phyloP scores from a whole-genome alignment of 1,139 yeast genomes.

The Kodamaea arcana region DNA sequence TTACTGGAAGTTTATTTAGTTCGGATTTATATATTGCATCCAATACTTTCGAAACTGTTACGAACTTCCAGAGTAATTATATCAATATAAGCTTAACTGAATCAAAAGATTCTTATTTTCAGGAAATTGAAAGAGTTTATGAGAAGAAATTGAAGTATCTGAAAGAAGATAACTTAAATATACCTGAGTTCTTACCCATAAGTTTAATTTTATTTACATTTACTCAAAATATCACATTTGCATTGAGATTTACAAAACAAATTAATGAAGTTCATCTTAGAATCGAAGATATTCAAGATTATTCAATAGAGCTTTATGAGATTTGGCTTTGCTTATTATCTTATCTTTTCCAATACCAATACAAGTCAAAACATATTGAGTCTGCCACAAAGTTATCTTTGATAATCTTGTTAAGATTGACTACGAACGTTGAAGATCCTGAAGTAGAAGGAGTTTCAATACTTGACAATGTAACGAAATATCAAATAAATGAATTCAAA shows the following conservation, averaged over 20 bases:
- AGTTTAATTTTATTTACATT: conserved; percentile 19
- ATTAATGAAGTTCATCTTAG: conserved; percentile 9
- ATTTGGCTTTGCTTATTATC: conserved; percentile 38
- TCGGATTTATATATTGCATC: conserved; percentile 22
- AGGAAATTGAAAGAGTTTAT: conserved; percentile 18
- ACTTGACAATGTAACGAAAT: conserved; percentile 15
- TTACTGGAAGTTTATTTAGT: conserved; percentile 30
- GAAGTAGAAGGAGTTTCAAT: conserved; percentile 5
- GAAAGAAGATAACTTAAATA: conserved; percentile 1
- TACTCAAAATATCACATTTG: conserved; percentile 20
- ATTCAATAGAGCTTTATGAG: conserved; percentile 22
- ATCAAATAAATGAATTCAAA: conserved; percentile 33
- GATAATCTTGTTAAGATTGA: conserved; percentile 21
- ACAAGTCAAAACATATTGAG: conserved; percentile 21
- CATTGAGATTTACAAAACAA: conserved; percentile 17
- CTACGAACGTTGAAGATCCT: conserved; percentile 12
- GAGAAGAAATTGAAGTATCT: conserved; percentile 13
- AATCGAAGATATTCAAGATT: conserved; percentile 18
- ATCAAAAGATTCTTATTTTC: conserved; percentile 15
- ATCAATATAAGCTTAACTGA: conserved; percentile 9
- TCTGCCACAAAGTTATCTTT: conserved; percentile 23
- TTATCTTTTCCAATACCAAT: conserved; percentile 36
- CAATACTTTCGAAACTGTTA: conserved; percentile 18
- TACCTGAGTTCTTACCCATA: conserved; percentile 24
- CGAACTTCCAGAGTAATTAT: conserved; percentile 16